Percentiles rank a stretch among this genome's conserved stretches.
These are phyloP conservation scores for Phyllosticta capitalensis DNA, from an alignment of 2,329 filamentous ascomycete genomes.

Conservation along the genomic window DNA sequence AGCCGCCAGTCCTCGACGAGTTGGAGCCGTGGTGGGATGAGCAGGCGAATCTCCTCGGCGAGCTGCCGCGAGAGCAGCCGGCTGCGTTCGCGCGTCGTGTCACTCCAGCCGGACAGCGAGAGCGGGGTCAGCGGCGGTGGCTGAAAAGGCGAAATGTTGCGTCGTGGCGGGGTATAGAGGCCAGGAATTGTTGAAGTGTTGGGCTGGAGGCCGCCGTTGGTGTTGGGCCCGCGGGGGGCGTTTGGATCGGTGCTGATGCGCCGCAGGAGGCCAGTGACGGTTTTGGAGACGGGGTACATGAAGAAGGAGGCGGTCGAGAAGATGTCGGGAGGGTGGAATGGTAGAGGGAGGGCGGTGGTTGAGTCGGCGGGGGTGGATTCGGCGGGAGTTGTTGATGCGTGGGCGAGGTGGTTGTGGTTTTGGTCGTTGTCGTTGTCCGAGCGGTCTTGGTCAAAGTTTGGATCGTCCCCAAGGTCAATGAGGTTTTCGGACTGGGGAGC, in stretches of 20 bases:
- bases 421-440: background rate
- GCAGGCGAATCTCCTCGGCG: slow-evolving; percentile 85
- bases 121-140: slow-evolving; percentile 83
- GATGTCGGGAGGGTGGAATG: slow-evolving; percentile 9
- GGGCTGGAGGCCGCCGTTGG: slow-evolving; percentile 14
- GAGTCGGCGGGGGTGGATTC: background rate
- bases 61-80: slow-evolving; percentile 62
- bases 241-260: slow-evolving; percentile 36
- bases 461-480: background rate
- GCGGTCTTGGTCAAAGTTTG: too few species aligned
- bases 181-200: slow-evolving; percentile 40
- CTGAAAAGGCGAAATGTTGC: slow-evolving; percentile 68
- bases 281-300: slow-evolving; percentile 41
- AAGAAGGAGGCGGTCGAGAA: slow-evolving; percentile 33
- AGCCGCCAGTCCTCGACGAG: slow-evolving; percentile 80
- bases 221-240: slow-evolving; percentile 14
- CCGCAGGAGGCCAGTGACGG: slow-evolving; percentile 37
- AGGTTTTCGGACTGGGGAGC: background rate
- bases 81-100: slow-evolving; percentile 49
- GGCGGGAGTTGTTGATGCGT: background rate
- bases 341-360: background rate
- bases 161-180: slow-evolving; percentile 51
- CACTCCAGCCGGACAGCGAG: slow-evolving; percentile 55
- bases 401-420: background rate
- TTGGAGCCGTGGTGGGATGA: slow-evolving; percentile 78